Conservation (phyloP, 225 moss, liverwort and hornwort species). For the Polytrichum formosum region DNA sequence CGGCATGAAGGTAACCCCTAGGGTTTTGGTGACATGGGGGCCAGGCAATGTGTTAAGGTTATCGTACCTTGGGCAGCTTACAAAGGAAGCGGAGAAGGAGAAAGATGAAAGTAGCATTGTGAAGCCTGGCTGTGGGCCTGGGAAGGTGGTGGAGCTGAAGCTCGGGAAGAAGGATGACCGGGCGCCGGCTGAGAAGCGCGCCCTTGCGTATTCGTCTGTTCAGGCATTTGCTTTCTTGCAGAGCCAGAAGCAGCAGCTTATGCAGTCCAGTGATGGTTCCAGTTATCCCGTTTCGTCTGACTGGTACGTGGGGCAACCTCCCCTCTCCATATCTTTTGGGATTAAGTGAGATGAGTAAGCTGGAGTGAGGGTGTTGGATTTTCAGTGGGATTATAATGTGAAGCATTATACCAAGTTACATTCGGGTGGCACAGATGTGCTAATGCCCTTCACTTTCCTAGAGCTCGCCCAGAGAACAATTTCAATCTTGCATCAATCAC, state of each 20-base stretch:
- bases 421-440: no score
- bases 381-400: no score
- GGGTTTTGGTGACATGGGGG: slow-evolving; percentile 78
- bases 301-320: slow-evolving; percentile 37
- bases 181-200: slow-evolving; percentile 67
- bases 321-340: no score
- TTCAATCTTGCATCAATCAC: no score
- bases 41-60: slow-evolving; percentile 75
- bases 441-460: no score
- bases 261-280: slow-evolving; percentile 30
- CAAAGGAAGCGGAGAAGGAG: slow-evolving; percentile 28
- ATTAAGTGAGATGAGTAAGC: no score
- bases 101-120: slow-evolving; percentile 24
- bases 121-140: slow-evolving; percentile 33
- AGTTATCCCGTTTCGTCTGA: slow-evolving; percentile 38
- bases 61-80: slow-evolving; percentile 55
- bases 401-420: no score
- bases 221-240: slow-evolving; percentile 77
- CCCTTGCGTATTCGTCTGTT: slow-evolving; percentile 72
- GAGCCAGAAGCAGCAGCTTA: slow-evolving; percentile 51
- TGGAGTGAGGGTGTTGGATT: no score
- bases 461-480: no score
- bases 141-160: slow-evolving; percentile 68
- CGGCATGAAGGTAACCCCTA: slow-evolving; percentile 47
- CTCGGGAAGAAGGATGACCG: slow-evolving; percentile 62